These are phyloP conservation scores for Backusella macrospora DNA, from an alignment of 192 early-diverging fungal species.

Conservation along the genomic window DNA sequence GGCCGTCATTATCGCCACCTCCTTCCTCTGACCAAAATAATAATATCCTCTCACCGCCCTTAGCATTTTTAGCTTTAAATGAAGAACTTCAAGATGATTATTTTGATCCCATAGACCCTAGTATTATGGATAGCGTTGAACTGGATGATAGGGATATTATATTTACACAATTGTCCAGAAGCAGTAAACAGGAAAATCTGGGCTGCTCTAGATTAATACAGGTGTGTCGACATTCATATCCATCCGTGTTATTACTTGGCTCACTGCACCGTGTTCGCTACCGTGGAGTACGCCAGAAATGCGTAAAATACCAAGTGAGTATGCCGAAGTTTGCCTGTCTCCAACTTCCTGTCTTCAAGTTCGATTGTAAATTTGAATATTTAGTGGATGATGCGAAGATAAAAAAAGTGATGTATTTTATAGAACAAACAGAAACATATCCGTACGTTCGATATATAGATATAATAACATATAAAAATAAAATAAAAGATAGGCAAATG, in stretches of 20 bases:
- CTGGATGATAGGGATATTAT: neutral
- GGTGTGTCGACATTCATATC: conserved; percentile 6
- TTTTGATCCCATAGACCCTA: neutral
- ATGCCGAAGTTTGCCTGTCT: conserved; percentile 14
- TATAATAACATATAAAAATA: too few species aligned
- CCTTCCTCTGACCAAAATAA: neutral
- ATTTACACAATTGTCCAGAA: neutral
- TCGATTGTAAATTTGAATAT: conserved; percentile 13
- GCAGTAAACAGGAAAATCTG: neutral
- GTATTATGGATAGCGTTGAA: neutral
- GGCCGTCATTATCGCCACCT: neutral
- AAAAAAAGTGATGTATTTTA: conserved; percentile 1
- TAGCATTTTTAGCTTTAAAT: neutral
- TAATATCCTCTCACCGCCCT: neutral
- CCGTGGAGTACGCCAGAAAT: neutral
- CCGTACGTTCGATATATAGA: neutral
- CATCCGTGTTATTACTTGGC: neutral
- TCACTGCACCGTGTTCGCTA: conserved; percentile 9
- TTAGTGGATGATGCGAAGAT: neutral
- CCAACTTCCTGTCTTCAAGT: conserved; percentile 1
- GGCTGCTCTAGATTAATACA: neutral
- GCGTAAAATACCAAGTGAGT: conserved; percentile 4
- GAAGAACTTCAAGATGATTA: neutral
- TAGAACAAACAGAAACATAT: conserved; percentile 13
- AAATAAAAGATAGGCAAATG: neutral